These are phyloP conservation scores for Margaritispora aquatica DNA, from an alignment of 495 filamentous ascomycete genomes.

Conservation along the genomic window DNA sequence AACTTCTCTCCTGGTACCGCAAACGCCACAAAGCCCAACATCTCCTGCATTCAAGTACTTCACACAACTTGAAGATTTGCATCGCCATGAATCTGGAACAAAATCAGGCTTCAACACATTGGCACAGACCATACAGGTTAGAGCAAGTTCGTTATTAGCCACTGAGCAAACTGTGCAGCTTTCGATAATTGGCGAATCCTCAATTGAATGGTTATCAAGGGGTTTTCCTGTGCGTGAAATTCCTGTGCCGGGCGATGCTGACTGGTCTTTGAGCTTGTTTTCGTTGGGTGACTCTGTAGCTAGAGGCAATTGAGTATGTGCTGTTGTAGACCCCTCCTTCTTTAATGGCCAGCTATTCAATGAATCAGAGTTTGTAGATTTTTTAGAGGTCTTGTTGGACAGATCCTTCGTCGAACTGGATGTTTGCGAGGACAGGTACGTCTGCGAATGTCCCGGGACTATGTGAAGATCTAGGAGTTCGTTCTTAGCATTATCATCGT, in stretches of 20 bases:
- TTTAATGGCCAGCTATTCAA: background rate
- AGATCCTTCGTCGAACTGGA: background rate
- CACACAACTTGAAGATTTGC: constrained; percentile 44
- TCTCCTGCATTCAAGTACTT: constrained; percentile 62
- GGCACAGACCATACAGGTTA: constrained; percentile 57
- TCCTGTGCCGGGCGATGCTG: background rate
- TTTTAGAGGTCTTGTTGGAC: background rate
- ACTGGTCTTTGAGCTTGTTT: too few species aligned
- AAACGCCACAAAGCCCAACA: constrained; percentile 59
- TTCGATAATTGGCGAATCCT: background rate
- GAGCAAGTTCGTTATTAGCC: constrained; percentile 38
- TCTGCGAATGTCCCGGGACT: background rate
- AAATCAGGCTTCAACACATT: constrained; percentile 52
- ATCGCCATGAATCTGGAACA: constrained; percentile 52
- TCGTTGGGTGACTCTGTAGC: too few species aligned
- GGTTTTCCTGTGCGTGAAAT: too few species aligned
- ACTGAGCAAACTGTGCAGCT: constrained; percentile 59
- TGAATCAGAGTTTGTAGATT: background rate
- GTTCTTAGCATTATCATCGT: constrained; percentile 17
- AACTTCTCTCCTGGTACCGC: constrained; percentile 37
- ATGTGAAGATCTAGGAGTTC: constrained; percentile 16
- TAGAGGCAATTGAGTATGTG: too few species aligned
- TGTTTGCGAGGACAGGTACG: background rate
- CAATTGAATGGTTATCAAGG: background rate
- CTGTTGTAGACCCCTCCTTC: too few species aligned